These are phyloP conservation scores for Fusarium newnesense DNA, from an alignment of 2,329 filamentous ascomycete species.

Conservation along the genomic window DNA sequence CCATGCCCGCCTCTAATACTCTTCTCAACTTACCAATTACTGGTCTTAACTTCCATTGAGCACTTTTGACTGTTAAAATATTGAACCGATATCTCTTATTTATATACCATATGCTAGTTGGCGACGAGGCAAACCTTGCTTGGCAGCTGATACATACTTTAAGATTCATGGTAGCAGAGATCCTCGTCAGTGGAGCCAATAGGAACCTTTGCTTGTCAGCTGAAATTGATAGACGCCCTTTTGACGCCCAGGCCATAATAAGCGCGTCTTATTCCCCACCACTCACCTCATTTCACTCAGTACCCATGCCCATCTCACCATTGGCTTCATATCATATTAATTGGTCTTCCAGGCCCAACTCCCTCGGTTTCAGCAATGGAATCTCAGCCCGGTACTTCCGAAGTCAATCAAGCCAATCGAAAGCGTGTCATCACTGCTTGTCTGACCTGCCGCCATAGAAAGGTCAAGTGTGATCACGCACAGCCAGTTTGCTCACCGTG, in stretches of 20 bases:
- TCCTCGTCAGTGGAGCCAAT: not conserved
- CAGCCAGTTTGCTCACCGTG: not conserved
- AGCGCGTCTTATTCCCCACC: not conserved
- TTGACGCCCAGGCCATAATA: not conserved
- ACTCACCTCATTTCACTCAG: not conserved
- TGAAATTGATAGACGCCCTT: not conserved
- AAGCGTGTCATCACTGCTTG: not conserved
- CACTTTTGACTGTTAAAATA: not conserved
- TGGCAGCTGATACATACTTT: not conserved
- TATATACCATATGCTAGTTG: not conserved
- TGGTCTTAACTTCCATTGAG: too few relatives aligned
- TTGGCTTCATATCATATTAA: not conserved
- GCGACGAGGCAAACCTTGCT: not conserved
- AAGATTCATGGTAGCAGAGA: not conserved
- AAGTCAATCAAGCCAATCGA: not conserved
- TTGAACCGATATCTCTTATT: not conserved
- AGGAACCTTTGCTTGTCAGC: not conserved
- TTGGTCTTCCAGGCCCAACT: not conserved
- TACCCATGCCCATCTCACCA: not conserved
- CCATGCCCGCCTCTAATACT: accelerated
- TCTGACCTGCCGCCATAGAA: not conserved
- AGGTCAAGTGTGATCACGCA: slow-evolving; percentile 3
- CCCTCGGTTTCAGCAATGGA: not conserved
- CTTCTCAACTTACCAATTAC: too few relatives aligned
- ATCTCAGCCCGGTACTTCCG: not conserved